phyloP scores from a whole-genome alignment of 2,329 filamentous ascomycete genomes.

The Aureobasidium sp. region DNA sequence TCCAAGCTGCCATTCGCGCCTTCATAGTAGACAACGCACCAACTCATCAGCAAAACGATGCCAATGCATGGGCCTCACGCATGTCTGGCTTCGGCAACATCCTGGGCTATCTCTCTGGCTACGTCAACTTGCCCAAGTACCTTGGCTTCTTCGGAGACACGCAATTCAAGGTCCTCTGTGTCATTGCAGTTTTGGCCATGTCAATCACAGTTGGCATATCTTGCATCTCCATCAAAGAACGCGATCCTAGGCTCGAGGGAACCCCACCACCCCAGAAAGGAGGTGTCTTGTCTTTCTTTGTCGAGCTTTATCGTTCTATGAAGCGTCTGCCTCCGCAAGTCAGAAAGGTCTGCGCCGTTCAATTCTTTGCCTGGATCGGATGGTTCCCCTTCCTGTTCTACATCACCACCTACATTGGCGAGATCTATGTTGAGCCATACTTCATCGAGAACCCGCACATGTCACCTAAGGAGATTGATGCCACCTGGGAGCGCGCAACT shows the following conservation, averaged over 20 bases:
- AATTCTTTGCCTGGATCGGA: slow-evolving; percentile 76
- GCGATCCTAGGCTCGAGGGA: slow-evolving; percentile 69
- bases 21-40: slow-evolving; percentile 93
- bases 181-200: slow-evolving; percentile 72
- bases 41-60: slow-evolving; percentile 84
- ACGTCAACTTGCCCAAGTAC: slow-evolving; percentile 66
- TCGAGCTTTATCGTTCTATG: slow-evolving; percentile 67
- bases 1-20: slow-evolving; percentile 84
- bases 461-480: slow-evolving; percentile 66
- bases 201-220: slow-evolving; percentile 63
- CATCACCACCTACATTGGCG: slow-evolving; percentile 86
- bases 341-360: slow-evolving; percentile 61
- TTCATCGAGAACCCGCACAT: slow-evolving; percentile 73
- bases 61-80: slow-evolving; percentile 90
- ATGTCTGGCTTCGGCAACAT: slow-evolving; percentile 86
- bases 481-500: slow-evolving; percentile 76
- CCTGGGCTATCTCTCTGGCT: slow-evolving; percentile 80
- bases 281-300: slow-evolving; percentile 73
- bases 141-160: slow-evolving; percentile 76
- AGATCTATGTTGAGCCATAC: slow-evolving; percentile 82
- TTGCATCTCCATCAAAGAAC: slow-evolving; percentile 62
- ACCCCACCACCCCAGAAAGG: slow-evolving; percentile 52
- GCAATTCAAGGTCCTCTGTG: slow-evolving; percentile 89
- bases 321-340: slow-evolving; percentile 75
- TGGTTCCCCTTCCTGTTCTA: slow-evolving; percentile 90